Base-by-base conservation (phyloP, 768 basidiomycete species). In the Calocera viscosa region DNA sequence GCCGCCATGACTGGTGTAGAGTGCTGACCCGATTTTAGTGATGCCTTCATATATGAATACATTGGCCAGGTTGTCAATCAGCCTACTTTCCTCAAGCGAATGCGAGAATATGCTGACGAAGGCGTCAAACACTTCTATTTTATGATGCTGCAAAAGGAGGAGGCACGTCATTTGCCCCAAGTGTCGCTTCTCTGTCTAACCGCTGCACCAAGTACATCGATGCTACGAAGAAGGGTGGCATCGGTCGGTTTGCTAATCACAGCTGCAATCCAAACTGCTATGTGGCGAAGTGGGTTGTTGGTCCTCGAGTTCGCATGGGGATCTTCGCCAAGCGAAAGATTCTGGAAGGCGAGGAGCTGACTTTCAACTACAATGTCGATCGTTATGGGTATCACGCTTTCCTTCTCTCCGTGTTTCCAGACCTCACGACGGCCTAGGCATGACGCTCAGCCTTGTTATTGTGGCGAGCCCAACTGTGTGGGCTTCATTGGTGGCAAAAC, bases 361-460 rank as follows among this genome's bases (percentile, higher is more conserved):
- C 96, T 0, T 98, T 98, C 80, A 98, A 99, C 77, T 99, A 99
- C 75, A 99, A 99, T 75, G 96, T 98, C 41, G 96, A 98, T 76
- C 91, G 96, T 67, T 99, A 99, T 72, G 96, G 95, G 95, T 94
- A 34, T 1, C 8, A 2, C 32, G 12, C n/a, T 35, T 32, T 24
- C 19, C 28, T 49, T 30, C 22, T 32, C 22, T 22, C 26, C 30
- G 33, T 24, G 1, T 38, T 33, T 7, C 43, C 3, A 33, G 24
- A 11, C 39, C 5, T 67, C 32, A 66, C 32, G 60, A 22, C 43
- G n/a, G 12, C 64, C 5, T 69, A 95, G 94, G 0, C 93, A 99
- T 76, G 90, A 94, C 68, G 89, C 96, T 64, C 96, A 99, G 75
- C 82, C 81, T 33, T 99, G 96, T 76, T 94, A 90, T 72, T 99